Evolutionary conservation across 495 filamentous ascomycete genomes (phyloP).

Genomic region (Podospora pseudopauciseta): DNA sequence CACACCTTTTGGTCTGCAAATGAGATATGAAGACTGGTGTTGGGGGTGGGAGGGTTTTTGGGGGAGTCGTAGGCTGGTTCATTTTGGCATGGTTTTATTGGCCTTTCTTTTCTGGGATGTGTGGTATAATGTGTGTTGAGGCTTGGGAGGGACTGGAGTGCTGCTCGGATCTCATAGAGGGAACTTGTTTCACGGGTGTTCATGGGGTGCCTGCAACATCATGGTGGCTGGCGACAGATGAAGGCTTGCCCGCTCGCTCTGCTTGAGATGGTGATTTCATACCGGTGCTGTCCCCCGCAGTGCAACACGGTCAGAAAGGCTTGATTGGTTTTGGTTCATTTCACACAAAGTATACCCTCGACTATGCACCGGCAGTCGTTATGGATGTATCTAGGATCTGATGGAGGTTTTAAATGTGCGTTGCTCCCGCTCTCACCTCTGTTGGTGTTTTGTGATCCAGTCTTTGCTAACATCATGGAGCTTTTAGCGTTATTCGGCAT

Average conservation of each 20-base stretch:
- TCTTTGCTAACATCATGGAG: not conserved
- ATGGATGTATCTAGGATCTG: not conserved
- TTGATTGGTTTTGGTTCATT: not conserved
- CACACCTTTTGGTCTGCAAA: not conserved
- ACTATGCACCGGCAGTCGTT: not conserved
- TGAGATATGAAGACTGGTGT: not conserved
- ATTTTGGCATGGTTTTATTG: conserved; percentile 6
- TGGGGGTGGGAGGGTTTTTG: not conserved
- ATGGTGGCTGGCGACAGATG: not conserved
- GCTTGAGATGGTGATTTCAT: not conserved
- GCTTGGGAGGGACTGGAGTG: conserved; percentile 6
- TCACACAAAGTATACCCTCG: not conserved
- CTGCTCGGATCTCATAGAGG: conserved; percentile 7
- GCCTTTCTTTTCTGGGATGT: conserved; percentile 4
- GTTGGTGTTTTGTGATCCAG: not conserved
- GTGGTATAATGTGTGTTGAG: conserved; percentile 11
- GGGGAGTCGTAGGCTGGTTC: not conserved
- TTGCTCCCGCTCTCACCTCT: not conserved
- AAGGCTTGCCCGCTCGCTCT: not conserved
- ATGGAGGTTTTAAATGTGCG: not conserved
- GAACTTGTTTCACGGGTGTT: not conserved
- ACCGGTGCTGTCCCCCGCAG: not conserved
- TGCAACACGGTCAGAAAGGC: not conserved
- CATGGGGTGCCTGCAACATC: not conserved
- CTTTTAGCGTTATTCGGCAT: not conserved